Base-by-base conservation (phyloP, 1,139 yeast species). In the Saccharomyces pastorianus region DNA sequence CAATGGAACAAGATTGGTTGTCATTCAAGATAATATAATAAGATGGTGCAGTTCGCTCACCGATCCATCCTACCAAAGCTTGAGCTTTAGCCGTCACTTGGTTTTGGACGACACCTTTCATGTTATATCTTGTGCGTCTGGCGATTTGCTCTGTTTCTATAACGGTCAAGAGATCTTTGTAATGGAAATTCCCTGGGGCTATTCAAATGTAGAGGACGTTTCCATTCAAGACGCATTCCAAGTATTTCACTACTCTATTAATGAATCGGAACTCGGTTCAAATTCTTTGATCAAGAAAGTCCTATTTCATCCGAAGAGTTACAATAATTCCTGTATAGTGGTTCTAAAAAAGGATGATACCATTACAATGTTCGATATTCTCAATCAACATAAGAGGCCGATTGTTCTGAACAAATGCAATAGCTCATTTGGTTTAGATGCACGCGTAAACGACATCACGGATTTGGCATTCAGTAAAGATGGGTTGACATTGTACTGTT, bases 391-490 rank as follows among this genome's bases (percentile, higher is more conserved):
- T 4, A 23, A 46, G 3, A 9, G 54, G 1, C 53, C 59, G 4
- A 57, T 61, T 38, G 57, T 67, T n/a, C 55, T 69, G 47, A 62
- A 60, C 32, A 53, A 56, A 2, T 50, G 61, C 5, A 46, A 53
- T 4, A 50, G 53, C 4, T 49, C 55, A 9, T 32, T 67, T n/a
- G 70, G 71, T 8, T 58, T 73, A 14, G 71, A 72, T 2, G 55
- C 62, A 13, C 58, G 59, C 7, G 54, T 62, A 0, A 63, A 64
- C 17, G 63, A 62, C 29, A 63, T 72, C 25, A 56, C 54, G 9
- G 70, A 73, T 51, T 76, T 83, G 20, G 61, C 76, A 1, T 78
- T 82, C 58, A 83, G 84, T 3, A 67, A 77, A 1, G 61, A 65
- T 20, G 71, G 74, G 0, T 58, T 83, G 47, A 75, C 84, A 0